phyloP scores from a whole-genome alignment of 352 stramenopile genomes.

The Phytopythium aichiense region DNA sequence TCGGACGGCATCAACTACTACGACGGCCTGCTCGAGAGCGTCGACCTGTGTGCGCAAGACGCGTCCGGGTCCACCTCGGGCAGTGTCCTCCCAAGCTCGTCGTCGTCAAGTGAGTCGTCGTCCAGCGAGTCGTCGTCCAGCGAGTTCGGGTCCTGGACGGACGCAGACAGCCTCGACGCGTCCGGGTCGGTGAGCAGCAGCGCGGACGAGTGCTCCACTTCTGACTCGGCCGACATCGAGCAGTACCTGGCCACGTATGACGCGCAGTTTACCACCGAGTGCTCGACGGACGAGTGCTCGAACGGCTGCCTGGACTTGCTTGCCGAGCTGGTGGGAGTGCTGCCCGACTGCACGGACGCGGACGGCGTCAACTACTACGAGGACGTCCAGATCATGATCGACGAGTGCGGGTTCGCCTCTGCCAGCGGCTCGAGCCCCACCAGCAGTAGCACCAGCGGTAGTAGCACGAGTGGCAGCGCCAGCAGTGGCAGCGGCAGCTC shows the following conservation, averaged over 20 bases:
- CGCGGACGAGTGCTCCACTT: background rate
- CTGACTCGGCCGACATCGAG: conserved; percentile 1
- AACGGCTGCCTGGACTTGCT: conserved; percentile 2
- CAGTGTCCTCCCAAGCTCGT: background rate
- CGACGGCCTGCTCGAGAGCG: background rate
- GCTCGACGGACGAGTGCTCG: conserved; percentile 1
- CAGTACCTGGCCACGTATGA: conserved; percentile 2
- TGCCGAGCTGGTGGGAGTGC: background rate
- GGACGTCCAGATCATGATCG: background rate
- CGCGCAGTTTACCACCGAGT: background rate
- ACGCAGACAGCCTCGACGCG: background rate
- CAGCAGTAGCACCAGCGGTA: background rate
- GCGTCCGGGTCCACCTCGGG: background rate
- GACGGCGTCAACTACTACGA: conserved; percentile 7
- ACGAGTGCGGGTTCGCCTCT: background rate
- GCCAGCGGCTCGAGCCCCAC: background rate
- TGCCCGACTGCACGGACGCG: conserved; percentile 5
- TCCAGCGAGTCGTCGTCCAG: background rate
- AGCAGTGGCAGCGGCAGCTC: background rate
- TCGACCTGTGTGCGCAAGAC: background rate
- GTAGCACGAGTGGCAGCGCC: background rate
- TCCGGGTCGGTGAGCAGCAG: background rate
- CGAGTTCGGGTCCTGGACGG: background rate
- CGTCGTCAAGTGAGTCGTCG: background rate
- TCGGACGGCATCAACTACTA: conserved; percentile 9